These are phyloP conservation scores for Jasminum sambac DNA, from an alignment of 257 asterid species.

Conservation along the genomic window DNA sequence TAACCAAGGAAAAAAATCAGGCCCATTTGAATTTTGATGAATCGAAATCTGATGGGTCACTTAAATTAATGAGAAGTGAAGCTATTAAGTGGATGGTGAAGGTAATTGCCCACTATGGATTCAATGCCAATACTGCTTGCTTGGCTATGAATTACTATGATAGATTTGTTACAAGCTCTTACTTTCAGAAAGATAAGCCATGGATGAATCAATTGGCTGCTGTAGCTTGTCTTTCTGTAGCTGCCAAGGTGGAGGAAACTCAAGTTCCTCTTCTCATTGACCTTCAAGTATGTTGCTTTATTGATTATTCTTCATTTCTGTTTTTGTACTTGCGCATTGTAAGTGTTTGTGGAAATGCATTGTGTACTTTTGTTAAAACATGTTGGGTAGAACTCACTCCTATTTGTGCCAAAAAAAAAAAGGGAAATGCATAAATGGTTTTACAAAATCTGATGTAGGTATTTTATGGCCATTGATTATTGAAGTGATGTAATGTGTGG, in stretches of 20 bases:
- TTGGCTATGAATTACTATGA: conserved; percentile 45
- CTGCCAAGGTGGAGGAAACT: conserved; percentile 55
- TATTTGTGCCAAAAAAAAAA: no score
- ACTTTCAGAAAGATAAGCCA: conserved; percentile 48
- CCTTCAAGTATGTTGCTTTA: conserved; percentile 42
- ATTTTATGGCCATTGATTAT: no score
- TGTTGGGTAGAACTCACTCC: not conserved
- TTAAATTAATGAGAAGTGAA: conserved; percentile 33
- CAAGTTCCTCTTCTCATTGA: conserved; percentile 52
- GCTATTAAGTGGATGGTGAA: conserved; percentile 42
- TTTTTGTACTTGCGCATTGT: conserved; percentile 1
- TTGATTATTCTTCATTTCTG: not conserved
- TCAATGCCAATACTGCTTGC: conserved; percentile 38
- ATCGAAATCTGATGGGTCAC: conserved; percentile 24
- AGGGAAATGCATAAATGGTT: no score
- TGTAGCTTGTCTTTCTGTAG: conserved; percentile 54
- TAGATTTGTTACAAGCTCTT: conserved; percentile 35
- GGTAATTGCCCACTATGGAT: conserved; percentile 39
- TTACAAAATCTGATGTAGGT: no score
- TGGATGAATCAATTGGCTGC: conserved; percentile 57
- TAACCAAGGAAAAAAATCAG: conserved; percentile 38
- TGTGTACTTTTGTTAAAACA: not conserved
- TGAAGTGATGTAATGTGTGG: no score
- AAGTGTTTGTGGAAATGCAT: conserved; percentile 22
- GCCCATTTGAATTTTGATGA: conserved; percentile 17